These are phyloP conservation scores for Aspergillus cavernicola DNA, from an alignment of 495 filamentous ascomycete species.

Conservation along the genomic window DNA sequence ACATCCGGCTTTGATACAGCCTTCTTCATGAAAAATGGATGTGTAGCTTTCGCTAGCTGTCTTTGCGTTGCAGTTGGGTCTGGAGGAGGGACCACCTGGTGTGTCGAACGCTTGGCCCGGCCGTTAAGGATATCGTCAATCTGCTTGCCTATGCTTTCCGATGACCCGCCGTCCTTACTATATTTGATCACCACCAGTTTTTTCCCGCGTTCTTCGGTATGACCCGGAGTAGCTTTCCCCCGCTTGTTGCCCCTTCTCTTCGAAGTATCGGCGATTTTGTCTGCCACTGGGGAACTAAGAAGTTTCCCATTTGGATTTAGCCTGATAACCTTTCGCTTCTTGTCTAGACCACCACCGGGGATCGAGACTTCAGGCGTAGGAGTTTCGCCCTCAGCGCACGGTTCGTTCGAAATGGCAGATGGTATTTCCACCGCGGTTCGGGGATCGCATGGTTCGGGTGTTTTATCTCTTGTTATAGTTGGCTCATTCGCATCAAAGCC, in stretches of 20 bases:
- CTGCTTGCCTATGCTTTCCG: slow-evolving; percentile 32
- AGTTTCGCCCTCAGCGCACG: background rate
- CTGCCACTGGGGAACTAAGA: slow-evolving; percentile 44
- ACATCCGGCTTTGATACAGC: slow-evolving; percentile 14
- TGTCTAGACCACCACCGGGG: slow-evolving; percentile 5
- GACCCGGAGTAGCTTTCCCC: slow-evolving; percentile 14
- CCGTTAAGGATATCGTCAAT: slow-evolving; percentile 51
- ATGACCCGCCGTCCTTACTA: slow-evolving; percentile 18
- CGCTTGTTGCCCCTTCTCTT: slow-evolving; percentile 25
- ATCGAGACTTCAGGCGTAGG: background rate
- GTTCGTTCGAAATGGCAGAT: background rate
- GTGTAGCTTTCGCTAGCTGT: slow-evolving; percentile 57
- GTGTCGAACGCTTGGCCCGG: slow-evolving; percentile 8
- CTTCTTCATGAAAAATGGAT: slow-evolving; percentile 75
- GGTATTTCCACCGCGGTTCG: background rate
- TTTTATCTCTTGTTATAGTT: background rate
- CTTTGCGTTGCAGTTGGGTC: slow-evolving; percentile 15
- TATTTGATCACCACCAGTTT: slow-evolving; percentile 49
- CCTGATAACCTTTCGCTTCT: slow-evolving; percentile 47
- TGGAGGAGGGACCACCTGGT: slow-evolving; percentile 6
- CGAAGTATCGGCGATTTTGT: slow-evolving; percentile 20
- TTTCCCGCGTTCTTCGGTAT: slow-evolving; percentile 15
- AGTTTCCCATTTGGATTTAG: slow-evolving; percentile 56
- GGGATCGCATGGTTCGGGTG: background rate
- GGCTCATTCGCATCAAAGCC: too few relatives aligned